These are phyloP conservation scores for Trypethelium eluteriae DNA, from an alignment of 495 filamentous ascomycete species.

Conservation along the genomic window DNA sequence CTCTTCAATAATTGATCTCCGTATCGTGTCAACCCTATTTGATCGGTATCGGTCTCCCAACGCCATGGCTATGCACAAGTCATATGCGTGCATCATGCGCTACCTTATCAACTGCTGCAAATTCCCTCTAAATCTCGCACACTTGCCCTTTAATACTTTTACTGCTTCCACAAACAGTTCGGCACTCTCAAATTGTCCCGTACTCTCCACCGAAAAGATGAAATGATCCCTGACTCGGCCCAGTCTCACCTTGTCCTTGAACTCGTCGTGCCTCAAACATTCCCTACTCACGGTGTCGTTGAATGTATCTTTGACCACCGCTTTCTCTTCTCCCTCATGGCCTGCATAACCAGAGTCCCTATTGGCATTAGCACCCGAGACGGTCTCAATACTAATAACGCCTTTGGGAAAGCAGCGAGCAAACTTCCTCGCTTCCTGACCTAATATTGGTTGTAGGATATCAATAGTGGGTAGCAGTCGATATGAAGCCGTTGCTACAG, in stretches of 20 bases:
- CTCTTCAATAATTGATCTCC: no score
- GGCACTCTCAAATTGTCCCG: slow-evolving; percentile 86
- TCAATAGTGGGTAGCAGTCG: slow-evolving; percentile 79
- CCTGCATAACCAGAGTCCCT: slow-evolving; percentile 62
- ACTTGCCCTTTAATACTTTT: slow-evolving; percentile 74
- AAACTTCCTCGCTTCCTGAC: slow-evolving; percentile 81
- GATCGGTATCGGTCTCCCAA: not conserved
- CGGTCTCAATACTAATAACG: slow-evolving; percentile 71
- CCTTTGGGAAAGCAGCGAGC: slow-evolving; percentile 80
- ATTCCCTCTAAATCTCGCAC: slow-evolving; percentile 53
- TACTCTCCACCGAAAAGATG: slow-evolving; percentile 91
- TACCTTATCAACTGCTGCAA: slow-evolving; percentile 41
- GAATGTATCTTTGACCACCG: slow-evolving; percentile 72
- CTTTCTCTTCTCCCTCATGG: slow-evolving; percentile 66
- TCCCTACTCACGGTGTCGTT: slow-evolving; percentile 92
- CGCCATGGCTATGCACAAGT: not conserved
- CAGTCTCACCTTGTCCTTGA: slow-evolving; percentile 88
- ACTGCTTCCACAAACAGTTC: slow-evolving; percentile 84
- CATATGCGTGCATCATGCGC: not conserved
- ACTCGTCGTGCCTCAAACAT: slow-evolving; percentile 83
- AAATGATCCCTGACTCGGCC: slow-evolving; percentile 90
- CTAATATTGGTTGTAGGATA: slow-evolving; percentile 74
- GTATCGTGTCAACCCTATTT: no score
- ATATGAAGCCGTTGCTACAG: slow-evolving; percentile 90
- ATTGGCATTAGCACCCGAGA: slow-evolving; percentile 59